Conservation (phyloP, 2,329 filamentous ascomycete species). For the Elsinoe necatrix region DNA sequence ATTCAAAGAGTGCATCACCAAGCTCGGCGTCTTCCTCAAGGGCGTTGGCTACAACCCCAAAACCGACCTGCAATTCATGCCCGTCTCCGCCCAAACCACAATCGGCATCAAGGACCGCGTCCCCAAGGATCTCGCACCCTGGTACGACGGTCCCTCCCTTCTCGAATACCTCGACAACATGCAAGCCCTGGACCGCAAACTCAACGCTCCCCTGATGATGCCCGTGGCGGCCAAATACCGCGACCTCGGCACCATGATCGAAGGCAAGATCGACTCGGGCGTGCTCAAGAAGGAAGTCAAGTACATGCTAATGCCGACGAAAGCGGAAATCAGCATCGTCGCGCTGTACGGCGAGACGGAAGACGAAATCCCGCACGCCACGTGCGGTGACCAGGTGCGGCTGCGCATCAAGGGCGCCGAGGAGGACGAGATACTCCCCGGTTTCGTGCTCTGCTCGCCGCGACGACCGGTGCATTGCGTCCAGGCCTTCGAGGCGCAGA, state of each 20-base stretch:
- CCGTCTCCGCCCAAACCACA: slow-evolving; percentile 81
- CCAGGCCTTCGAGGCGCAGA: slow-evolving; percentile 84
- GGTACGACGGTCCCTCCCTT: slow-evolving; percentile 83
- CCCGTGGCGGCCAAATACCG: slow-evolving; percentile 91
- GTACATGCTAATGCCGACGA: slow-evolving; percentile 94
- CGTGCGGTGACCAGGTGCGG: slow-evolving; percentile 91
- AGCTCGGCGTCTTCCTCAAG: slow-evolving; percentile 81
- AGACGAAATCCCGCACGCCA: slow-evolving; percentile 73
- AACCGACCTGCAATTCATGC: slow-evolving; percentile 90
- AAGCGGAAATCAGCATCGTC: slow-evolving; percentile 67
- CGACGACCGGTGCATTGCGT: slow-evolving; percentile 93
- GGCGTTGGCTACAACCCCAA: slow-evolving; percentile 90
- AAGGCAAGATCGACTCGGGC: slow-evolving; percentile 94
- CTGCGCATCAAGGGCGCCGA: slow-evolving; percentile 88
- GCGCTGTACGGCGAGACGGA: slow-evolving; percentile 93
- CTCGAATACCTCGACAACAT: slow-evolving; percentile 94
- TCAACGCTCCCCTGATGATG: slow-evolving; percentile 99
- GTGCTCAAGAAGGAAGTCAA: slow-evolving; percentile 82
- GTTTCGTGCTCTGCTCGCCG: slow-evolving; percentile 91
- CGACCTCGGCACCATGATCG: slow-evolving; percentile 94
- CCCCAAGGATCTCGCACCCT: slow-evolving; percentile 64
- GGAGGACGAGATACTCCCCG: slow-evolving; percentile 92
- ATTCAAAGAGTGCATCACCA: slow-evolving; percentile 86
- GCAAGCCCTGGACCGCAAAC: slow-evolving; percentile 85
- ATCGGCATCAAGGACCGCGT: slow-evolving; percentile 84